Evolutionary conservation across 169 alveolate genomes (phyloP).

Genomic region (Eimeria sp.): DNA sequence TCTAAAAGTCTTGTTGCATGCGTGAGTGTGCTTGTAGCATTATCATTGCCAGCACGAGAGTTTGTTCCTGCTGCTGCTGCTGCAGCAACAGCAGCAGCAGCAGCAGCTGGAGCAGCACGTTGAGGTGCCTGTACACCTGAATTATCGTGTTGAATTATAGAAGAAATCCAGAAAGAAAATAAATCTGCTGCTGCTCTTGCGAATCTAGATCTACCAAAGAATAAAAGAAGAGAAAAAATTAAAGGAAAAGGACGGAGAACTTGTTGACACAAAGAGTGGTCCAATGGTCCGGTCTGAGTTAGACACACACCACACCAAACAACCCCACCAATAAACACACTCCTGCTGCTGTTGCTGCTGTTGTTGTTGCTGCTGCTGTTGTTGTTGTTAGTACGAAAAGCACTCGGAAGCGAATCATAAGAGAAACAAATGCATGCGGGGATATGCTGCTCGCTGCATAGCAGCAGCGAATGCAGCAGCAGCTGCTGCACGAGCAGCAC

Average conservation of each 20-base stretch:
- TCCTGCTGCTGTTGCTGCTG: not conserved
- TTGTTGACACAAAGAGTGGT: not conserved
- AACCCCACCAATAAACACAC: not conserved
- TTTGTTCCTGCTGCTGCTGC: too few species aligned
- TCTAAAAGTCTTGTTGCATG: slow-evolving; percentile 48
- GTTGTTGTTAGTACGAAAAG: too few species aligned
- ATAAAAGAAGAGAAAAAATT: not conserved
- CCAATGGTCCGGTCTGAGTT: not conserved
- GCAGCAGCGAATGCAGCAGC: not conserved
- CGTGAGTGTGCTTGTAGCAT: not conserved
- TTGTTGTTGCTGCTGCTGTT: not conserved
- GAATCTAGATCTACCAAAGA: not conserved
- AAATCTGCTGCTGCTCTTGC: not conserved
- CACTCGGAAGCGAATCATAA: not conserved
- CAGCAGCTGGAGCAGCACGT: not conserved
- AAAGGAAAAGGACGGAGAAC: not conserved
- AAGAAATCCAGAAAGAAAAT: not conserved
- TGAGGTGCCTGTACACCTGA: slow-evolving; percentile 19
- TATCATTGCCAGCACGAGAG: not conserved
- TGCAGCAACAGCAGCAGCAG: not conserved
- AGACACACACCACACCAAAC: not conserved
- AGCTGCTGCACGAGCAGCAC: not conserved
- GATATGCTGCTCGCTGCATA: too few species aligned
- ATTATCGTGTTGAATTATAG: not conserved
- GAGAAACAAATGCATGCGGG: not conserved